Base-by-base conservation (phyloP, 1,284 basidiomycete species). In the Rhizoctonia solani region DNA sequence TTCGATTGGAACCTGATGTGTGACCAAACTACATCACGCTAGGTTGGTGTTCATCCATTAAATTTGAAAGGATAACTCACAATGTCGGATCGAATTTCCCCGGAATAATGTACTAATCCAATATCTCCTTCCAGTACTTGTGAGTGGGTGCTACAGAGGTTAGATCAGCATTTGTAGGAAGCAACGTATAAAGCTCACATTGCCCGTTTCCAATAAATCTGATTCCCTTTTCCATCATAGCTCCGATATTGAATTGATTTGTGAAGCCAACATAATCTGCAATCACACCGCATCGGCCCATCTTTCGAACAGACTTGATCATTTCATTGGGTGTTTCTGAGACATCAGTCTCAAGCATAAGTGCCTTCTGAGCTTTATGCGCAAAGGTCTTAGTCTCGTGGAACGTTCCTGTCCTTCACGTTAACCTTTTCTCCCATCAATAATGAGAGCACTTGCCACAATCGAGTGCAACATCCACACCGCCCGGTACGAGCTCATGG, bases 151-250 rank as follows among this genome's bases (percentile, higher is more conserved):
- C 89, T 72, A 34, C 72, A 69, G 68, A 71, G 69, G 39, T n/a
- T n/a, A n/a, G n/a, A n/a, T n/a, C n/a, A n/a, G n/a, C n/a, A n/a
- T n/a, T 16, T 37, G 71, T 72, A 59, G 19, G 52, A 54, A 9
- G 11, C 25, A 53, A 32, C 54, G 19, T 34, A 2, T n/a, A 42
- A 27, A 58, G 23, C 59, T 37, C 30, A 55, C 66, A 71, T 77
- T 87, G 86, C 1, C 87, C 87, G 71, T 88, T 87, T 2, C 87
- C 87, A 72, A 89, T 87, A 59, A 89, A 78, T 70, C 87, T 78
- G 19, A 88, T 77, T 1, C 86, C 85, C 76, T 89, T 89, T 80
- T 92, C 88, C 89, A 92, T 92, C 53, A 92, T 73, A 0, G 89
- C 86, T 2, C 87, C 87, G 52, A 90, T 83, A 74, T 89, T 88